Base-by-base conservation (phyloP, 208 protist species). In the Leishmania major region DNA sequence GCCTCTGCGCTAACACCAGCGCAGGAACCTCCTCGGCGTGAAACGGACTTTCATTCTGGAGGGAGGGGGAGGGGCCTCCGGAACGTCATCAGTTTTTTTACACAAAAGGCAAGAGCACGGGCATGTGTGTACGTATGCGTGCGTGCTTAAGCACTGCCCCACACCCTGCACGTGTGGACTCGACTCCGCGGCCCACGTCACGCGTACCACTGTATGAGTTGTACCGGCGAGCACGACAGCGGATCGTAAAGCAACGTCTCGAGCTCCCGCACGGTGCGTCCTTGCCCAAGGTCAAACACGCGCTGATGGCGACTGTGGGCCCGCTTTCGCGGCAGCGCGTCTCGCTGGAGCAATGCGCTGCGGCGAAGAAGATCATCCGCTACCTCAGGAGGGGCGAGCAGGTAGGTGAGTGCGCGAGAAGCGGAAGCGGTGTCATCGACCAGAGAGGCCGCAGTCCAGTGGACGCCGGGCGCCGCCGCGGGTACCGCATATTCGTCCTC, bases 141-240 rank as follows among this genome's bases (percentile, higher is more conserved):
- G 70, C n/a, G 28, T 74, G 35, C 17, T 22, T 22, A 45, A 8
- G 28, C 70, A 5, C 45, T 45, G 45, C 45, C 25, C 40, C 28
- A 10, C 70, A 11, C 13, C 2, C 13, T 51, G 43, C 25, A 25
- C 8, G 25, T 74, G 70, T 37, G 45, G n/a, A 55, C 45, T 37
- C 43, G 6, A 53, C 2, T 22, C 25, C 22, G 28, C 70, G 51
- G 25, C 25, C 3, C 25, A 19, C 40, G 45, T 66, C 64, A 85
- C 15, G 49, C 82, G 73, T 79, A 82, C 82, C 77, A 86, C 5
- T 28, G 74, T 19, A 86, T 82, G 19, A 82, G 82, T 35, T 86
- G 62, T 15, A 82, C 82, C 19, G 78, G 70, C 19, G 82, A 69
- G 73, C 82, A 86, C 10, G 75, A 71, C 4, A 77, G 69, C 0